Base-by-base conservation (phyloP, 768 basidiomycete genomes). In the Leccinum obscurum region DNA sequence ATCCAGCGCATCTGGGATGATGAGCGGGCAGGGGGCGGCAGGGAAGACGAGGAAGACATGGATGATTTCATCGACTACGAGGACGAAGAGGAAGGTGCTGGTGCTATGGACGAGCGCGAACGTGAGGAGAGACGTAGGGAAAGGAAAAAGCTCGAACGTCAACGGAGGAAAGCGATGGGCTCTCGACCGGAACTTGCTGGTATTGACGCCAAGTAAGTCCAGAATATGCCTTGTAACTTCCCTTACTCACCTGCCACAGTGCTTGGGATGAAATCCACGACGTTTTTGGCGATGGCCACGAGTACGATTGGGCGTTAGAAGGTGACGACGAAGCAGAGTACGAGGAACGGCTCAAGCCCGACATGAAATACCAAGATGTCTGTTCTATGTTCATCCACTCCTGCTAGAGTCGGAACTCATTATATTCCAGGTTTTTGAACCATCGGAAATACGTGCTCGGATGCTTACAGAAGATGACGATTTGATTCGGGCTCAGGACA, bases 401-500 rank as follows among this genome's bases (percentile, higher is more conserved):
- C 39, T 14, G 8, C 17, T 35, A 52, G 37, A 51, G 44, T 54
- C 37, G 52, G 58, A 59, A 52, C 57, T 58, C 56, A 58, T 57
- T 17, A 48, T 53, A 57, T 63, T 54, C 11, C 66, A 98, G 95
- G 93, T 98, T 62, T 99, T 98, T 66, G 97, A 99, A 71, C 97
- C 97, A 1, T 91, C 95, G 11, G 95, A 98, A 78, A 98, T 99
- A 70, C 86, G 86, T 55, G 89, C 88, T 61, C 85, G 92, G 44
- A 81, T 93, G 80, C 79, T 98, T 30, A 96, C 94, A 3, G 93
- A 95, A 64, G 93, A 93, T 59, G 97, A 99, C 73, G 92, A 96
- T 68, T 78, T 93, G 51, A 95, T 99, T 62, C 89, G 95, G 51
- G 86, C 83, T 17, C 86, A 84, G 70, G 97, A 98, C 75, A 85